Conservation (phyloP, 768 basidiomycete species). For the Sarcodon sp. region DNA sequence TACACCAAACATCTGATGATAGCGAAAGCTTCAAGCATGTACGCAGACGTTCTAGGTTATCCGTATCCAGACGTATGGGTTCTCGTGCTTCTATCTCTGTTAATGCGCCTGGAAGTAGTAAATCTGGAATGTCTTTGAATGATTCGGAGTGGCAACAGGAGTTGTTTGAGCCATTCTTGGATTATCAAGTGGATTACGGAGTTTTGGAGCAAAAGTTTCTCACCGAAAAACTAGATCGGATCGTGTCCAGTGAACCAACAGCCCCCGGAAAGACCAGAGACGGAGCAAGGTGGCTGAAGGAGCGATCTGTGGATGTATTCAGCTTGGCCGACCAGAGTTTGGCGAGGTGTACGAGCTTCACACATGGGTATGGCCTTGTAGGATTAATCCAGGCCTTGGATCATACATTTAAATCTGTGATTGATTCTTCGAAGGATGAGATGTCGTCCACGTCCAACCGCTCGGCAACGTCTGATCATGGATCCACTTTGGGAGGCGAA, state of each 20-base stretch:
- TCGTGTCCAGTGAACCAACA: conserved; percentile 28
- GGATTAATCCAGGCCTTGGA: conserved; percentile 71
- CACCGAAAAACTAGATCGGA: conserved; percentile 39
- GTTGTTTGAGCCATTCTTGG: conserved; percentile 89
- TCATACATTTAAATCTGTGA: conserved; percentile 54
- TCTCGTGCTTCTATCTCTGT: conserved; percentile 16
- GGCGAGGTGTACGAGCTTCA: conserved; percentile 62
- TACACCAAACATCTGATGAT: conserved; percentile 1
- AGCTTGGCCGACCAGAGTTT: conserved; percentile 71
- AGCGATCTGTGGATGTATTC: conserved; percentile 66
- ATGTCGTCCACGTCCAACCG: conserved; percentile 18
- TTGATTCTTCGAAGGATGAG: conserved; percentile 48
- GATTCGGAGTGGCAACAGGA: conserved; percentile 76
- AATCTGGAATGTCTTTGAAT: conserved; percentile 1
- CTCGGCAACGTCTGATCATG: background rate
- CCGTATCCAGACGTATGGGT: conserved; percentile 16
- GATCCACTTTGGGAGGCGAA: conserved; percentile 12
- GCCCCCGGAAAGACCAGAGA: conserved; percentile 28
- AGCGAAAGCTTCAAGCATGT: conserved; percentile 11
- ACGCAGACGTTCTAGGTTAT: conserved; percentile 8
- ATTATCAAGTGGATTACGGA: conserved; percentile 79
- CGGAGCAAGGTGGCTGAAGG: conserved; percentile 54
- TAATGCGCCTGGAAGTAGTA: conserved; percentile 13
- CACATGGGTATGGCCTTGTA: conserved; percentile 76
- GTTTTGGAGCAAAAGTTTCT: conserved; percentile 64